Percentiles rank a stretch among this genome's conserved stretches.
Evolutionary conservation across 306 rosid species (phyloP).

Genomic region (Corylus heterophylla): DNA sequence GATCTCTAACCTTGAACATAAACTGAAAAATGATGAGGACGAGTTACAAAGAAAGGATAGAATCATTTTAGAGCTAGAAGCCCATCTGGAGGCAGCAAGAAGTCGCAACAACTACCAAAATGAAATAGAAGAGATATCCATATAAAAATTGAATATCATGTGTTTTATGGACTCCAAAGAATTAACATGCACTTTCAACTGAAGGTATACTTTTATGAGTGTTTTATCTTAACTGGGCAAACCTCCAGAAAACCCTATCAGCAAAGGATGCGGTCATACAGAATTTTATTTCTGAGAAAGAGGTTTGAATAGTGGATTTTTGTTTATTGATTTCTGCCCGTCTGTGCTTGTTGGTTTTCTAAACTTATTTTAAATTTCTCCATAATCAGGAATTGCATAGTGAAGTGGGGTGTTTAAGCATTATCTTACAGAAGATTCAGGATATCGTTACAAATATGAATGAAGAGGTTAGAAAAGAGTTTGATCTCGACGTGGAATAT

Average conservation of each 20-base stretch:
- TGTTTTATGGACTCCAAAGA: slow-evolving; percentile 15
- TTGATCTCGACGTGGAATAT: background rate
- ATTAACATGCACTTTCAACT: slow-evolving; percentile 14
- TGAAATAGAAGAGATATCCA: slow-evolving; percentile 75
- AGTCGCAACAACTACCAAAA: slow-evolving; percentile 39
- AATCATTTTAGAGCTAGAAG: slow-evolving; percentile 70
- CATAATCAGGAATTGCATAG: slow-evolving; percentile 48
- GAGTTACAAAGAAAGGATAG: slow-evolving; percentile 57
- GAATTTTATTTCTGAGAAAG: slow-evolving; percentile 59
- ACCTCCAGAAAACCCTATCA: slow-evolving; percentile 62
- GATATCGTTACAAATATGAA: slow-evolving; percentile 50
- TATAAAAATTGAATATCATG: slow-evolving; percentile 12
- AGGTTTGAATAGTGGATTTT: slow-evolving; percentile 43
- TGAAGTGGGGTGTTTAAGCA: slow-evolving; percentile 63
- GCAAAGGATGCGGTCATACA: slow-evolving; percentile 56
- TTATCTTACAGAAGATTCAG: slow-evolving; percentile 58
- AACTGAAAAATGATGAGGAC: slow-evolving; percentile 47
- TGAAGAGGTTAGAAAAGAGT: slow-evolving; percentile 51
- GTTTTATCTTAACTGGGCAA: slow-evolving; percentile 50
- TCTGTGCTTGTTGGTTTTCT: slow-evolving; percentile 29
- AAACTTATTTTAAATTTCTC: slow-evolving; percentile 26
- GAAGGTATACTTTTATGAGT: background rate
- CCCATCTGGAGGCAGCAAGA: slow-evolving; percentile 51
- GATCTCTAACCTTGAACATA: slow-evolving; percentile 53
- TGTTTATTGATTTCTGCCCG: slow-evolving; percentile 15